Percentiles rank a stretch among this genome's conserved stretches.
Conservation (phyloP, 345 rosid genomes). For the Euphorbia peplus region DNA sequence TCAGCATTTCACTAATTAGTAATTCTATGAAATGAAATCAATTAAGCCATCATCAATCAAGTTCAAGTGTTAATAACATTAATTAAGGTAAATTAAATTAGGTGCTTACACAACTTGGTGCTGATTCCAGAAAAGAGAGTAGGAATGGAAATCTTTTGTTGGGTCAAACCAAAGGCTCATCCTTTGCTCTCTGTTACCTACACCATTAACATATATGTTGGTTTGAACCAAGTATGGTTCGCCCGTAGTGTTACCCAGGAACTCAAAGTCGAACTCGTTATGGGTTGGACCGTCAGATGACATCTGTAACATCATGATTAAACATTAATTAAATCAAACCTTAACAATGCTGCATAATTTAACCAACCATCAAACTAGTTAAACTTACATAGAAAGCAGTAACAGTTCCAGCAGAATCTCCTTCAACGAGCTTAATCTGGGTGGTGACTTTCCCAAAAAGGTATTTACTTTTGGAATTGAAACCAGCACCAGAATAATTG, state of each 20-base stretch:
- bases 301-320: slow-evolving; percentile 61
- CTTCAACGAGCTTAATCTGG: slow-evolving; percentile 95
- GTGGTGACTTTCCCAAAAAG: slow-evolving; percentile 83
- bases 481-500: slow-evolving; percentile 91
- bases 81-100: not conserved
- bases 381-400: slow-evolving; percentile 89
- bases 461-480: slow-evolving; percentile 82
- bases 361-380: no score
- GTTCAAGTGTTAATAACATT: no score
- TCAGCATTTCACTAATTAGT: no score
- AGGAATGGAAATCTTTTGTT: slow-evolving; percentile 78
- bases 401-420: slow-evolving; percentile 99
- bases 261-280: slow-evolving; percentile 95
- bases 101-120: slow-evolving; percentile 78
- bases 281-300: slow-evolving; percentile 91
- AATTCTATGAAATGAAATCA: no score
- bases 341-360: no score
- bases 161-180: slow-evolving; percentile 96
- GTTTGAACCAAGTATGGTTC: slow-evolving; percentile 93
- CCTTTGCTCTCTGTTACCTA: slow-evolving; percentile 94
- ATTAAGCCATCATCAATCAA: no score
- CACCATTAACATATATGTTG: slow-evolving; percentile 83
- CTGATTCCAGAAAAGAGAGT: slow-evolving; percentile 78
- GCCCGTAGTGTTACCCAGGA: slow-evolving; percentile 86
- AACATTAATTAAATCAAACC: no score